Conservation (phyloP, 164 flowering plant genomes). For the Tetracentron sinense region DNA sequence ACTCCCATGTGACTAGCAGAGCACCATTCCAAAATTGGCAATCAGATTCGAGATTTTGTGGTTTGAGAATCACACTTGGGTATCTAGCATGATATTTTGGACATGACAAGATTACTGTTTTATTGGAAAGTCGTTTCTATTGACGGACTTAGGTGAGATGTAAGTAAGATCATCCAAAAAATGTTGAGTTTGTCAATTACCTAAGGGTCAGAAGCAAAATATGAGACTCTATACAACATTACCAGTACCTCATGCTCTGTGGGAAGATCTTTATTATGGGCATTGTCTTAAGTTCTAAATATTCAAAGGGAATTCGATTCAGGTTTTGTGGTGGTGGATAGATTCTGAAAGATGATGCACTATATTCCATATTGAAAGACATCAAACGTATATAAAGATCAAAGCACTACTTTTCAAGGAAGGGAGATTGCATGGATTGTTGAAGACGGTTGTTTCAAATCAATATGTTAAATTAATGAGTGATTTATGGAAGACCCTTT, state of each 20-base stretch:
- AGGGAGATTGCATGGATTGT: background rate
- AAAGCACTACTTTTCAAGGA: background rate
- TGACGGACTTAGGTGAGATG: background rate
- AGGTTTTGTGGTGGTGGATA: background rate
- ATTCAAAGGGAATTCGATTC: background rate
- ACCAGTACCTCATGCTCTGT: background rate
- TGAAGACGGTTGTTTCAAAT: background rate
- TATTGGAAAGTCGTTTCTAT: background rate
- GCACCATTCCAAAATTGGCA: background rate
- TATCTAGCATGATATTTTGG: background rate
- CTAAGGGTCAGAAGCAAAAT: background rate
- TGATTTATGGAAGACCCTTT: background rate
- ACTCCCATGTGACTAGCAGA: background rate
- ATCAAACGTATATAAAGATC: background rate
- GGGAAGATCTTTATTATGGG: background rate
- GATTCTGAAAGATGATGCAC: constrained; percentile 1
- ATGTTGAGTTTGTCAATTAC: background rate
- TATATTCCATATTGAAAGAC: background rate
- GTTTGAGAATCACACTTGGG: background rate
- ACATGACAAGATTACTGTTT: background rate
- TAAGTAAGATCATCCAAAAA: background rate
- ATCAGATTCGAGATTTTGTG: background rate
- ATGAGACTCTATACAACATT: background rate
- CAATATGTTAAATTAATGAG: background rate
- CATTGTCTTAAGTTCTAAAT: background rate